Percentiles rank a stretch among this genome's conserved stretches.
phyloP scores from a whole-genome alignment of 768 basidiomycete genomes.

The Strobilomyces dryophilus region DNA sequence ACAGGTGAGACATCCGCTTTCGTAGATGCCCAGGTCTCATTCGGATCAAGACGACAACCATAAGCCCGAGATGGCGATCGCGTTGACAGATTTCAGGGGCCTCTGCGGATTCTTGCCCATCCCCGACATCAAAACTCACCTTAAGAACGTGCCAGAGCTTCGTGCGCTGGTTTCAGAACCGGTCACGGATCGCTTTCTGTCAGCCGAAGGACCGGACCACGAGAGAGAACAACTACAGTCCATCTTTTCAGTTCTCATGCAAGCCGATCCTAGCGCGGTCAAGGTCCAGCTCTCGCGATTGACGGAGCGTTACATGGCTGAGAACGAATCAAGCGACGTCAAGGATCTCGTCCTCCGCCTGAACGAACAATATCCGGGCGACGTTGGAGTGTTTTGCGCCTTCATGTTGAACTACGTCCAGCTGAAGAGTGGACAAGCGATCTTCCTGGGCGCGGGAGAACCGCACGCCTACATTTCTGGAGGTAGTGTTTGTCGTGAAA shows the following conservation, averaged over 20 bases:
- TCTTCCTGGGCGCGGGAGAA: slow-evolving; percentile 93
- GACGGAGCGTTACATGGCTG: slow-evolving; percentile 55
- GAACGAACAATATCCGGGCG: slow-evolving; percentile 78
- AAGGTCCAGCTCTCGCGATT: slow-evolving; percentile 53
- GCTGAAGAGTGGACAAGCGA: slow-evolving; percentile 80
- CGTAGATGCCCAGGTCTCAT: slow-evolving; percentile 5
- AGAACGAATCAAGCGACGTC: slow-evolving; percentile 43
- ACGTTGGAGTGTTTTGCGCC: slow-evolving; percentile 90
- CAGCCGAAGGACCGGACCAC: slow-evolving; percentile 25
- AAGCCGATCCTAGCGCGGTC: slow-evolving; percentile 52
- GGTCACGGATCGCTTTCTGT: slow-evolving; percentile 50
- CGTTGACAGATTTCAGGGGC: slow-evolving; percentile 84
- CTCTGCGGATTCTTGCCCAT: slow-evolving; percentile 93
- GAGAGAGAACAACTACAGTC: slow-evolving; percentile 56
- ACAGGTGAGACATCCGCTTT: slow-evolving; percentile 56
- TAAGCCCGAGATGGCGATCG: slow-evolving; percentile 99
- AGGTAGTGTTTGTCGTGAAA: slow-evolving; percentile 45
- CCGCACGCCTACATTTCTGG: slow-evolving; percentile 96
- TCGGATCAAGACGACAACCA: slow-evolving; percentile 79
- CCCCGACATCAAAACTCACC: slow-evolving; percentile 58
- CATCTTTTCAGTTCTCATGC: slow-evolving; percentile 85
- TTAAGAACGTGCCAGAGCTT: slow-evolving; percentile 73
- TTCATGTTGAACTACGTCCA: slow-evolving; percentile 86
- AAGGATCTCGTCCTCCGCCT: slow-evolving; percentile 60
- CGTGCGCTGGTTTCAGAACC: slow-evolving; percentile 59